These are phyloP conservation scores for Apiospora phragmitis DNA, from an alignment of 2,329 filamentous ascomycete species.

Conservation along the genomic window DNA sequence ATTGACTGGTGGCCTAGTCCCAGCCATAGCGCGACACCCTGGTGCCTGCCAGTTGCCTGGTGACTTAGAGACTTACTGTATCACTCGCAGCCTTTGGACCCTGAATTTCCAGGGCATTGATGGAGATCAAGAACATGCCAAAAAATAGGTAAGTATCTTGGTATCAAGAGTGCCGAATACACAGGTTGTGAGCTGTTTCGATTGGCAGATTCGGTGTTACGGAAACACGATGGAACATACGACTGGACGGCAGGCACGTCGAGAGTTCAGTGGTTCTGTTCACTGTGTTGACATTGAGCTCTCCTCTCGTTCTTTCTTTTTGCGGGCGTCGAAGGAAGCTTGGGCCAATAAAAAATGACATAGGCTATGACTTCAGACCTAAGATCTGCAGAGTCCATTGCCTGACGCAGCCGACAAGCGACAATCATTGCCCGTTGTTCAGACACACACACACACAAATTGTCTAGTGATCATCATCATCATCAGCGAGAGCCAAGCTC, in stretches of 20 bases:
- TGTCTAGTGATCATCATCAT: neutral
- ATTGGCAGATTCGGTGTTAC: neutral
- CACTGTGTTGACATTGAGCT: neutral
- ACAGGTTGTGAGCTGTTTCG: neutral
- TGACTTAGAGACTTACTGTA: too few species aligned
- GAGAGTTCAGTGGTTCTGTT: neutral
- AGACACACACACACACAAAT: neutral
- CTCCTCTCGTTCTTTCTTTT: neutral
- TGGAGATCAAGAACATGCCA: neutral
- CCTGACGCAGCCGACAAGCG: neutral
- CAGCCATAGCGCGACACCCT: neutral
- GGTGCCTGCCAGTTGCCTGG: neutral
- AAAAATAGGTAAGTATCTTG: neutral
- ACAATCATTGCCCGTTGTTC: neutral
- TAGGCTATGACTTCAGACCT: neutral
- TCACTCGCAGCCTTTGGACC: neutral
- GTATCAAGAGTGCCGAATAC: neutral
- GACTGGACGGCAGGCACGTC: neutral
- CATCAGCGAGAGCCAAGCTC: neutral
- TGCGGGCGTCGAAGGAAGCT: neutral
- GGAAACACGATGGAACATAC: neutral
- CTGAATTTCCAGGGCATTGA: neutral
- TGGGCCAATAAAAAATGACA: neutral
- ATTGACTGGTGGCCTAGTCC: neutral
- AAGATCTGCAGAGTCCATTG: neutral